Conservation (phyloP, 1,139 yeast species). For the Hyphopichia burtonii region DNA sequence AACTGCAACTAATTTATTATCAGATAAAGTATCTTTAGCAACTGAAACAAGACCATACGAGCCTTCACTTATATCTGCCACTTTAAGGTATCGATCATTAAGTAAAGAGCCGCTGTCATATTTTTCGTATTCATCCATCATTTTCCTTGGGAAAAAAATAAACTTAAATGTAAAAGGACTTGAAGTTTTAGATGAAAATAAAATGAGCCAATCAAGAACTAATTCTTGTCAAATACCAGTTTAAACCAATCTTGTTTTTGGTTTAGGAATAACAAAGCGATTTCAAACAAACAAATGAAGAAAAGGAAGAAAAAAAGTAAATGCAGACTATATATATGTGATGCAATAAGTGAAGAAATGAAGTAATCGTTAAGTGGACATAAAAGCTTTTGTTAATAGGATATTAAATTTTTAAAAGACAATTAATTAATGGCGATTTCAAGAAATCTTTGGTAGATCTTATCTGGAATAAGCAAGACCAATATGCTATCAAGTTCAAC, state of each 20-base stretch:
- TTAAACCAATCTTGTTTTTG: too few relatives aligned
- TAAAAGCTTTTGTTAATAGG: conserved; percentile 5
- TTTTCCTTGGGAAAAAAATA: conserved; percentile 1
- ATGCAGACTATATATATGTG: neutral
- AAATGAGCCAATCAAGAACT: too few relatives aligned
- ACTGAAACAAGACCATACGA: conserved; percentile 90
- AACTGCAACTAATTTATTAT: conserved; percentile 69
- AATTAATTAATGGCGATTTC: too few relatives aligned
- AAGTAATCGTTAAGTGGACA: conserved; percentile 10
- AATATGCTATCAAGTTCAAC: too few relatives aligned
- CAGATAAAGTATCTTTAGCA: conserved; percentile 63
- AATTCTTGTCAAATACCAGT: too few relatives aligned
- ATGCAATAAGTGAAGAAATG: neutral
- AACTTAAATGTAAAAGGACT: too few relatives aligned
- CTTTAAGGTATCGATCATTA: conserved; percentile 62
- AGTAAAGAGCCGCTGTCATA: conserved; percentile 66
- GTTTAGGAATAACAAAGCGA: too few relatives aligned
- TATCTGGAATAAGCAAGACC: too few relatives aligned
- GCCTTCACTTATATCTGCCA: conserved; percentile 85
- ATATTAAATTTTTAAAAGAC: too few relatives aligned
- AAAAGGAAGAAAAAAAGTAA: neutral
- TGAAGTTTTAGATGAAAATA: too few relatives aligned
- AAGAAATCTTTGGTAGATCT: too few relatives aligned
- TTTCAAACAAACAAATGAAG: neutral
- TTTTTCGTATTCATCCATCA: conserved; percentile 46